phyloP scores from a whole-genome alignment of 2,329 filamentous ascomycete genomes.

The Epicoccum sorghinum region DNA sequence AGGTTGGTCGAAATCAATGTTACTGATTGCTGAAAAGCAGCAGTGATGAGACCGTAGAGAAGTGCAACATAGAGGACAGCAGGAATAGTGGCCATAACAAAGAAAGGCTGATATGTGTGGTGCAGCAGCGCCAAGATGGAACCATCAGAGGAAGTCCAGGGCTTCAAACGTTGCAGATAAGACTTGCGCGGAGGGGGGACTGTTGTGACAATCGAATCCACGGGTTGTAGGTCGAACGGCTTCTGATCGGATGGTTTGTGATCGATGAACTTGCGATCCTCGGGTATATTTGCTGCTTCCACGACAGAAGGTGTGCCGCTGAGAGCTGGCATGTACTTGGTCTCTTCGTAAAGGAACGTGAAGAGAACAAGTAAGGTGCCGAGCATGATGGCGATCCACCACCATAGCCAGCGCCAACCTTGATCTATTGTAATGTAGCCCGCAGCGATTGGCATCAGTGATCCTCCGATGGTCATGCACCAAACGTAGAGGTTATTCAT shows the following conservation, averaged over 20 bases:
- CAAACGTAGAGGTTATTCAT: conserved; percentile 57
- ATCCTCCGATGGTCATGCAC: conserved; percentile 46
- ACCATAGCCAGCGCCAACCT: conserved; percentile 61
- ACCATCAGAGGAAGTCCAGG: conserved; percentile 6
- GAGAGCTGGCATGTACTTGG: conserved; percentile 20
- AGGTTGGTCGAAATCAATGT: conserved; percentile 11
- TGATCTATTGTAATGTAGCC: conserved; percentile 51
- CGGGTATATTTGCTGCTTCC: not conserved
- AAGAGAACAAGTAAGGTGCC: conserved; percentile 44
- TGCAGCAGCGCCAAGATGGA: conserved; percentile 1
- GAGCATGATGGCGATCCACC: conserved; percentile 45
- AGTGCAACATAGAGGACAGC: conserved; percentile 12
- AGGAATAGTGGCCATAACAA: conserved; percentile 10
- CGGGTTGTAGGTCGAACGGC: conserved; percentile 2
- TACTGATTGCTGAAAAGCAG: conserved; percentile 9
- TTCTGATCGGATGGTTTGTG: conserved; percentile 1
- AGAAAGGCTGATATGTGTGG: conserved; percentile 11
- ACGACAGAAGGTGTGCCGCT: conserved; percentile 9
- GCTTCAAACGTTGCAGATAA: conserved; percentile 6
- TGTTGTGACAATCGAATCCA: conserved; percentile 5
- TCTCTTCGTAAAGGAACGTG: conserved; percentile 54
- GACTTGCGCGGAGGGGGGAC: conserved; percentile 5
- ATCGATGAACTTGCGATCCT: not conserved
- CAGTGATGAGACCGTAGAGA: conserved; percentile 12
- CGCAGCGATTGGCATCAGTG: conserved; percentile 49